phyloP scores from a whole-genome alignment of 495 filamentous ascomycete genomes.

The Tuber umbilicatum region DNA sequence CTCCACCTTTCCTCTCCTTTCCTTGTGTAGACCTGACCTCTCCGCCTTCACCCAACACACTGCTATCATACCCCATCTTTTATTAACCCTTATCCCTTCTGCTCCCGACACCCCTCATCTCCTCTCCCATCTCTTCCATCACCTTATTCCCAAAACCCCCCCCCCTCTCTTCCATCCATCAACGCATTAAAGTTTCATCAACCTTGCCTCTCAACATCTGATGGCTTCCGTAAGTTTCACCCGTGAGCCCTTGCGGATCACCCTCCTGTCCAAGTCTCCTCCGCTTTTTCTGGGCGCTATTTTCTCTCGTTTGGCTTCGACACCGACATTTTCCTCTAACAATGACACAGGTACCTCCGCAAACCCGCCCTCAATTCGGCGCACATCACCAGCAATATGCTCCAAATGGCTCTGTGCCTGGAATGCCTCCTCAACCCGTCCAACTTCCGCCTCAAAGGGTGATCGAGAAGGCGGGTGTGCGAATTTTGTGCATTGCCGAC shows the following conservation, averaged over 20 bases:
- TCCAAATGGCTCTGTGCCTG: constrained; percentile 50
- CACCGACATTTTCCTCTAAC: constrained; percentile 20
- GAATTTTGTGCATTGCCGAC: constrained; percentile 93
- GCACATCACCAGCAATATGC: constrained; percentile 49
- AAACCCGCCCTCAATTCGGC: constrained; percentile 40
- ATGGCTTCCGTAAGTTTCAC: constrained; percentile 54
- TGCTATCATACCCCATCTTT: constrained; percentile 19
- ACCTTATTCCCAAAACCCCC: not conserved
- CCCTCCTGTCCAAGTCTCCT: constrained; percentile 10
- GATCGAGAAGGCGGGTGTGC: constrained; percentile 73
- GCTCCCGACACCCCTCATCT: constrained; percentile 36
- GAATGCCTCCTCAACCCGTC: constrained; percentile 47
- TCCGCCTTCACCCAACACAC: constrained; percentile 23
- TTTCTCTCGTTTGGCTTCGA: constrained; percentile 9
- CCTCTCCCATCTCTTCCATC: constrained; percentile 26
- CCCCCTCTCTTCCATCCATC: constrained; percentile 13
- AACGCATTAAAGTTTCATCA: constrained; percentile 21
- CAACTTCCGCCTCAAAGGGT: constrained; percentile 60
- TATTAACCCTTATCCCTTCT: constrained; percentile 28
- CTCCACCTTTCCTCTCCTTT: constrained; percentile 9
- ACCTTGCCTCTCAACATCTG: constrained; percentile 8
- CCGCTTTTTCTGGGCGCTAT: constrained; percentile 22
- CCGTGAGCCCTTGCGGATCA: constrained; percentile 17
- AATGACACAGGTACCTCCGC: constrained; percentile 26
- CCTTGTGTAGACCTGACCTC: constrained; percentile 7